Evolutionary conservation across 768 basidiomycete species (phyloP).

Genomic region (Hemileccinum impolitum): DNA sequence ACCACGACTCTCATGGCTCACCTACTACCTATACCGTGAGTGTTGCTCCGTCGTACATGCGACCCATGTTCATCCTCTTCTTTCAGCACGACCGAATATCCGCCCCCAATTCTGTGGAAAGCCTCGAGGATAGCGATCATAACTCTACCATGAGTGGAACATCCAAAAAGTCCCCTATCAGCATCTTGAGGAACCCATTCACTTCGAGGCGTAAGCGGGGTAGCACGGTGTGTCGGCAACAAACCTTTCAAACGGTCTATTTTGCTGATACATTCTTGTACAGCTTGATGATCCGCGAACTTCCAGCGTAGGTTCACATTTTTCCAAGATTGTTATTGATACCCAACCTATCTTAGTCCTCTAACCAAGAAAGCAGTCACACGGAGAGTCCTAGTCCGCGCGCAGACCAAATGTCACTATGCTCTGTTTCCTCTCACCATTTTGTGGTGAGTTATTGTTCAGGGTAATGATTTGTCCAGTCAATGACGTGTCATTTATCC

Average conservation of each 20-base stretch:
- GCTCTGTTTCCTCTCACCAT: not conserved
- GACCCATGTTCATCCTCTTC: not conserved
- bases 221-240: slow-evolving; percentile 1
- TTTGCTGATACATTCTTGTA: not conserved
- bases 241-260: not conserved
- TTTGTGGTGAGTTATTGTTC: not conserved
- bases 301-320: slow-evolving; percentile 4
- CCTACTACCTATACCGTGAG: not conserved
- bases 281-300: slow-evolving; percentile 1
- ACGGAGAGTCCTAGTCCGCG: not conserved
- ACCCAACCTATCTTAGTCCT: not conserved
- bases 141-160: not conserved
- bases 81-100: not conserved
- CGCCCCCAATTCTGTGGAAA: not conserved
- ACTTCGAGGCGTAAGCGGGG: not conserved
- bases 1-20: not conserved
- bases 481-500: not conserved
- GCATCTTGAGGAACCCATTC: not conserved
- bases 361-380: not conserved
- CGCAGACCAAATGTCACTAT: not conserved
- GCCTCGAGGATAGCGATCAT: not conserved
- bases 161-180: not conserved
- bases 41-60: not conserved
- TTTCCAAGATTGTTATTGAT: not conserved
- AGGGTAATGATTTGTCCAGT: not conserved